Percentiles rank a stretch among this genome's conserved stretches.
Conservation (phyloP, 306 rosid species). For the Vachellia collinsii region DNA sequence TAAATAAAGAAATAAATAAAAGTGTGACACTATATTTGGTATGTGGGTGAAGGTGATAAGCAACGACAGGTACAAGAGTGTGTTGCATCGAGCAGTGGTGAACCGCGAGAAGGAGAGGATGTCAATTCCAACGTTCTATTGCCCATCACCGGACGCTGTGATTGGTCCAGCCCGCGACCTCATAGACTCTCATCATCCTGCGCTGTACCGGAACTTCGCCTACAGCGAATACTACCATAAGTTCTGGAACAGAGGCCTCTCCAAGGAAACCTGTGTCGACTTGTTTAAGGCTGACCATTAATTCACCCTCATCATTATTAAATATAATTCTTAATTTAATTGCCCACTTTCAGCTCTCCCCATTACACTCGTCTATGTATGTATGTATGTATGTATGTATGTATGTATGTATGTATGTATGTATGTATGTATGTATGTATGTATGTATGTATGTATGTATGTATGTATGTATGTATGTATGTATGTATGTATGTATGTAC, state of each 20-base stretch:
- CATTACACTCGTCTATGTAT: too few species aligned
- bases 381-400: too few species aligned
- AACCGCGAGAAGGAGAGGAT: conserved; percentile 72
- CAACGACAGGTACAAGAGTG: conserved; percentile 73
- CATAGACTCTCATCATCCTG: conserved; percentile 39
- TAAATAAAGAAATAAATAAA: too few species aligned
- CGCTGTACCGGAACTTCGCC: conserved; percentile 51
- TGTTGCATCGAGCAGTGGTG: conserved; percentile 81
- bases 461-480: too few species aligned
- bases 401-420: too few species aligned
- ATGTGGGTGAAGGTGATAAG: conserved; percentile 46
- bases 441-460: too few species aligned
- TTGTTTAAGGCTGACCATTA: conserved; percentile 33
- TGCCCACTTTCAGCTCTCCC: too few species aligned
- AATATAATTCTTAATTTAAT: background rate
- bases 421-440: too few species aligned
- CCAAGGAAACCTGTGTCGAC: conserved; percentile 41
- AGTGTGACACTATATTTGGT: too few species aligned
- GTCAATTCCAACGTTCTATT: conserved; percentile 79
- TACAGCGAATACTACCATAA: conserved; percentile 66
- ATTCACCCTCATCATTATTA: background rate
- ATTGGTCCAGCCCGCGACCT: conserved; percentile 66
- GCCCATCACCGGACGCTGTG: conserved; percentile 70
- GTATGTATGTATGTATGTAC: too few species aligned
- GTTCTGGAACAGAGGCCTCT: conserved; percentile 76